Conservation (phyloP, 139 green algal species). For the Ettlia oleoabundans region DNA sequence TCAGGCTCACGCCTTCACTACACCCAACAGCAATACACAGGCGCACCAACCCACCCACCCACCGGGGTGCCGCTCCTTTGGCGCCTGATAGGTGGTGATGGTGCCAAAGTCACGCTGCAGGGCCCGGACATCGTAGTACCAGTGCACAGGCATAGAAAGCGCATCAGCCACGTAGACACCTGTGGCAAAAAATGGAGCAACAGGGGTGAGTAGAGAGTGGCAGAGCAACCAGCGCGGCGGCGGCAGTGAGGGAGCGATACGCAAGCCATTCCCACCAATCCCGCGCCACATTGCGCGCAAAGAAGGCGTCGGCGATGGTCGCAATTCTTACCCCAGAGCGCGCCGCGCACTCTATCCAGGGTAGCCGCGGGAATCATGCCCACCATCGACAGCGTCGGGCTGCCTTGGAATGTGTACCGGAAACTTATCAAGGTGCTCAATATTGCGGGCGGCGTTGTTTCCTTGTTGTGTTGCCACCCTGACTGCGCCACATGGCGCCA, state of each 20-base stretch:
- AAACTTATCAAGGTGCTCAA: no score
- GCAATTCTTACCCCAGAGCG: constrained; percentile 3
- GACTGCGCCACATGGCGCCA: no score
- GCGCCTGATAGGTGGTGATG: constrained; percentile 25
- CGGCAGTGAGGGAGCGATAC: neutral
- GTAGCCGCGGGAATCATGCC: neutral
- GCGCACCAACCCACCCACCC: neutral
- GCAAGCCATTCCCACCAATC: constrained; percentile 6
- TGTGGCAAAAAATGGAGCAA: neutral
- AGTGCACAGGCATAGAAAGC: constrained; percentile 31
- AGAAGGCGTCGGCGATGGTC: no score
- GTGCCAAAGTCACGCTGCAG: constrained; percentile 13
- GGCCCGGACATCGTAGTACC: constrained; percentile 8
- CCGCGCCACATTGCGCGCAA: neutral
- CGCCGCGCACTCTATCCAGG: constrained; percentile 20
- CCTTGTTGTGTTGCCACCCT: no score
- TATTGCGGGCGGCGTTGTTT: no score
- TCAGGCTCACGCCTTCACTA: no score
- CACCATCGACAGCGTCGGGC: no score
- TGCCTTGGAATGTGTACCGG: no score
- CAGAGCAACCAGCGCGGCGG: neutral
- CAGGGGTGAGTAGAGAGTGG: neutral
- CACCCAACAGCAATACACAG: no score
- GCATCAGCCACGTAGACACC: constrained; percentile 22
- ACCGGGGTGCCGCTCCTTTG: constrained; percentile 27